phyloP scores from a whole-genome alignment of 306 rosid species.

The Cicer cuneatum region DNA sequence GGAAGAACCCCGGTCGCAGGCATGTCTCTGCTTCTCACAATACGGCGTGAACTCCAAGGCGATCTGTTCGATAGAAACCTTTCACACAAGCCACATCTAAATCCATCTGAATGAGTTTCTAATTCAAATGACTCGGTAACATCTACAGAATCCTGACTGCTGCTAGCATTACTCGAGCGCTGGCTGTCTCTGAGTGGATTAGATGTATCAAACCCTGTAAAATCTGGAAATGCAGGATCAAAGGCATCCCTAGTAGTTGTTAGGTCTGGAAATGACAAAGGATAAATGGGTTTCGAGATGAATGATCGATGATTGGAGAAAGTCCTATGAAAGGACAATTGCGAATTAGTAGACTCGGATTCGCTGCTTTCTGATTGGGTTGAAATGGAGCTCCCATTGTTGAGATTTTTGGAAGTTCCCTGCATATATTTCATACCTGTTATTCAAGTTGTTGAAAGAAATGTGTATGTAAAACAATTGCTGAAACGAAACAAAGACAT shows the following conservation, averaged over 20 bases:
- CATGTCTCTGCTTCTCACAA: slow-evolving; percentile 91
- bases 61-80: slow-evolving; percentile 79
- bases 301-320: slow-evolving; percentile 64
- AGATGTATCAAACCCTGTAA: slow-evolving; percentile 61
- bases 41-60: slow-evolving; percentile 85
- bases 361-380: slow-evolving; percentile 76
- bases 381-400: slow-evolving; percentile 60
- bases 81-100: slow-evolving; percentile 77
- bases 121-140: slow-evolving; percentile 70
- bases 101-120: slow-evolving; percentile 65
- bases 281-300: slow-evolving; percentile 89
- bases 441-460: slow-evolving; percentile 24
- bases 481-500: background rate
- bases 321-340: slow-evolving; percentile 61
- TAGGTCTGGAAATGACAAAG: slow-evolving; percentile 62
- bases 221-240: slow-evolving; percentile 54
- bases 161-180: slow-evolving; percentile 79
- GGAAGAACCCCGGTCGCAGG: slow-evolving; percentile 83
- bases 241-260: slow-evolving; percentile 59
- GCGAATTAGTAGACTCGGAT: slow-evolving; percentile 64
- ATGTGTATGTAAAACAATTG: slow-evolving; percentile 12
- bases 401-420: slow-evolving; percentile 77
- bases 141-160: slow-evolving; percentile 80
- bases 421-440: slow-evolving; percentile 51
- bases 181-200: slow-evolving; percentile 65